Percentiles rank a stretch among this genome's conserved stretches.
Conservation (phyloP, 2,329 filamentous ascomycete species). For the Talaromyces atroroseus region DNA sequence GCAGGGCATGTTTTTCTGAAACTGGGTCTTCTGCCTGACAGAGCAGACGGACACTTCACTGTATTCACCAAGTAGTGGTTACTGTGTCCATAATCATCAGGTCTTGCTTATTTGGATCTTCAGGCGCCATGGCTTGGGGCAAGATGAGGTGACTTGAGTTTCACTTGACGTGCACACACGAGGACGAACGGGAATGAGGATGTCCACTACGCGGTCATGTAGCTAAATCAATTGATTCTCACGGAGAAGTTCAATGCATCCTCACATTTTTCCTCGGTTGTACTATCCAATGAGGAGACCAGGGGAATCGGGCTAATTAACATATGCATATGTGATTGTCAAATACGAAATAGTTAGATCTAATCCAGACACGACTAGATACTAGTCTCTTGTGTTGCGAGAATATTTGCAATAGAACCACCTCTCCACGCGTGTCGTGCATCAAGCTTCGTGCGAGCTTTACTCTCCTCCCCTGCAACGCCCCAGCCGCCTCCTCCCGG, state of each 20-base stretch:
- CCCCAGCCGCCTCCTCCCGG: conserved; percentile 38
- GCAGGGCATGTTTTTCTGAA: neutral
- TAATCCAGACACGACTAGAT: conserved; percentile 21
- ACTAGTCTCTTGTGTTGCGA: conserved; percentile 48
- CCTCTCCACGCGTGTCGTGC: conserved; percentile 55
- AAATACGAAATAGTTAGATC: neutral
- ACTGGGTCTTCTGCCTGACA: neutral
- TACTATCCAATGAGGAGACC: neutral
- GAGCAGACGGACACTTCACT: neutral
- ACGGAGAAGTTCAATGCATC: neutral
- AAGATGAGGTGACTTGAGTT: neutral
- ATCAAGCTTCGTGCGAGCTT: conserved; percentile 50
- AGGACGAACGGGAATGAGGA: no score
- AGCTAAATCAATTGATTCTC: neutral
- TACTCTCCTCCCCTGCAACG: conserved; percentile 48
- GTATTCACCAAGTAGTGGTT: neutral
- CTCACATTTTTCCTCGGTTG: neutral
- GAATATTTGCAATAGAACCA: conserved; percentile 49
- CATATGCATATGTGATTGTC: neutral
- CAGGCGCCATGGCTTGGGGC: no score
- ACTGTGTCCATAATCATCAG: neutral
- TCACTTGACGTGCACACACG: neutral
- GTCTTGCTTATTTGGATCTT: neutral
- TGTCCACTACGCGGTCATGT: neutral
- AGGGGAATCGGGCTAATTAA: neutral